These are phyloP conservation scores for Arthrobotrys iridis DNA, from an alignment of 2,329 filamentous ascomycete genomes.

Conservation along the genomic window DNA sequence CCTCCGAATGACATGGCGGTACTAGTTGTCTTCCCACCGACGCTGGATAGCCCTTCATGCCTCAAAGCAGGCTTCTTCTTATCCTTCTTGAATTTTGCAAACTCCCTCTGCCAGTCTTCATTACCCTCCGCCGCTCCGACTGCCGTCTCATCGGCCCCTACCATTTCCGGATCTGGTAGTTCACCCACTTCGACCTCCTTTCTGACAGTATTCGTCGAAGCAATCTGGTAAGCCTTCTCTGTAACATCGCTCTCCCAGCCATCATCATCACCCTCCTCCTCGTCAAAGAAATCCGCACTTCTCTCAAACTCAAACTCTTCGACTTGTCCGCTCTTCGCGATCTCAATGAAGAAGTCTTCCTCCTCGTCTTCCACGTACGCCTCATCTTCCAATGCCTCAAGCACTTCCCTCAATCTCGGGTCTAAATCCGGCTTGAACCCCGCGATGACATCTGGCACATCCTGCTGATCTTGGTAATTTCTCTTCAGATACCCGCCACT, in stretches of 20 bases:
- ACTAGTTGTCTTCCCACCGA: slow-evolving; percentile 58
- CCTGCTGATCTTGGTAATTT: slow-evolving; percentile 91
- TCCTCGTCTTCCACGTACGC: slow-evolving; percentile 55
- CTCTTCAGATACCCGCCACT: slow-evolving; percentile 79
- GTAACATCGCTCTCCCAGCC: slow-evolving; percentile 97
- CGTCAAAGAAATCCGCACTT: slow-evolving; percentile 73
- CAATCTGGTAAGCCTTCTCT: slow-evolving; percentile 75
- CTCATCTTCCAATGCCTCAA: slow-evolving; percentile 62
- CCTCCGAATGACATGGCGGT: slow-evolving; percentile 65
- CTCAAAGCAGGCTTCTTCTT: slow-evolving; percentile 63
- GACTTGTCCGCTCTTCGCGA: slow-evolving; percentile 60
- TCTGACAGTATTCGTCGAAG: slow-evolving; percentile 62
- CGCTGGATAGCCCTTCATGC: slow-evolving; percentile 53
- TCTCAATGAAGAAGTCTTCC: slow-evolving; percentile 80
- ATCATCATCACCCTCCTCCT: slow-evolving; percentile 73
- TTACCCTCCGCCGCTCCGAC: slow-evolving; percentile 68
- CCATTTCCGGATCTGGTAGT: slow-evolving; percentile 61
- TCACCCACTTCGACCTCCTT: slow-evolving; percentile 60
- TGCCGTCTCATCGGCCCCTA: slow-evolving; percentile 66
- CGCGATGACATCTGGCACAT: slow-evolving; percentile 87
- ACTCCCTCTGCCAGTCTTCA: slow-evolving; percentile 89
- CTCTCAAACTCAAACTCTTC: slow-evolving; percentile 74
- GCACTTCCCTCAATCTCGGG: slow-evolving; percentile 68
- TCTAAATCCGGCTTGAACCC: slow-evolving; percentile 99
- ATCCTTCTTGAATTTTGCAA: slow-evolving; percentile 92